Percentiles rank a stretch among this genome's conserved stretches.
Evolutionary conservation across 352 stramenopile genomes (phyloP).

Genomic region (Phytophthora crassamura): DNA sequence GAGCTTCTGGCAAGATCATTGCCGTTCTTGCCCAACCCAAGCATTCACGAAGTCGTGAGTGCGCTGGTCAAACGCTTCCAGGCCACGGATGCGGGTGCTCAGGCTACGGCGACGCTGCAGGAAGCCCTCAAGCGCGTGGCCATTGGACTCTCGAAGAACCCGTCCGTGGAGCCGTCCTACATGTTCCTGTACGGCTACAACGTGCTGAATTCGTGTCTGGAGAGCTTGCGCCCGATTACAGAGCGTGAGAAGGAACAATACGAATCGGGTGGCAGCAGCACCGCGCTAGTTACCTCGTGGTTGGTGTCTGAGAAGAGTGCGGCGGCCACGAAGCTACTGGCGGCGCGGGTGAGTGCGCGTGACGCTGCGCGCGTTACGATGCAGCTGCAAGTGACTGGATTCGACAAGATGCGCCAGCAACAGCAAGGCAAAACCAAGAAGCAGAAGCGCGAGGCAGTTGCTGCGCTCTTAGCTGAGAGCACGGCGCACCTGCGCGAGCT

Average conservation of each 20-base stretch:
- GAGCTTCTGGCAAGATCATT: conserved; percentile 84
- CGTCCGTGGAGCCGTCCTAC: conserved; percentile 85
- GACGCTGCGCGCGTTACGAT: conserved; percentile 64
- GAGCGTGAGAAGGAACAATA: conserved; percentile 77
- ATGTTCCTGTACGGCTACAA: conserved; percentile 89
- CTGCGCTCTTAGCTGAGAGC: conserved; percentile 39
- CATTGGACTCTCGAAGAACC: conserved; percentile 83
- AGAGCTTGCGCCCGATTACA: conserved; percentile 69
- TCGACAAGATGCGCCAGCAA: conserved; percentile 67
- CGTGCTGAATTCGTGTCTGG: conserved; percentile 77
- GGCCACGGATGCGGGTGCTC: conserved; percentile 51
- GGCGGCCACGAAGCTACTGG: conserved; percentile 62
- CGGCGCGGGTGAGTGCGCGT: conserved; percentile 54
- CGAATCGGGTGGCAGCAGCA: conserved; percentile 40
- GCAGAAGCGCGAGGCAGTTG: conserved; percentile 49
- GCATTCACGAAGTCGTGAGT: conserved; percentile 79
- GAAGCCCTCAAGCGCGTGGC: conserved; percentile 85
- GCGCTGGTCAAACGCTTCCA: conserved; percentile 83
- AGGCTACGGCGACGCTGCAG: conserved; percentile 66
- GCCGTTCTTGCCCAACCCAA: conserved; percentile 86
- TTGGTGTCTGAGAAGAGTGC: conserved; percentile 86
- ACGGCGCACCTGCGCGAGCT: conserved; percentile 81
- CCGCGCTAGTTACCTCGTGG: conserved; percentile 63
- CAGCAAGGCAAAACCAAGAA: conserved; percentile 48
- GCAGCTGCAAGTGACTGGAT: conserved; percentile 81